phyloP scores from a whole-genome alignment of 495 filamentous ascomycete species.

The Talaromyces ruber region DNA sequence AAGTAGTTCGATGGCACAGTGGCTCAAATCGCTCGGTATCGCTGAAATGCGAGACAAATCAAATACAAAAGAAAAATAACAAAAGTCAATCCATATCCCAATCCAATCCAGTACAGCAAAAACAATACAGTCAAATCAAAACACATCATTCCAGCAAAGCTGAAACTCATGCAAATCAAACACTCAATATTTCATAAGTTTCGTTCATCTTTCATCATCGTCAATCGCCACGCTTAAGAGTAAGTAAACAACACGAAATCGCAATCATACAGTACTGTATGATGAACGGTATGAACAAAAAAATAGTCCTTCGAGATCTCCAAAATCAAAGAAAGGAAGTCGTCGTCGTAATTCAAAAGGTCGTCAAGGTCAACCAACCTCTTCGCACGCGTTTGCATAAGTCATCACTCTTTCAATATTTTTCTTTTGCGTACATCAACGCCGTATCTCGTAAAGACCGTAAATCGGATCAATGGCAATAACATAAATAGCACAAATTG shows the following conservation, averaged over 20 bases:
- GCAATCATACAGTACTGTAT: neutral
- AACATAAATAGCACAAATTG: slow-evolving; percentile 3
- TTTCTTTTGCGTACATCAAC: slow-evolving; percentile 4
- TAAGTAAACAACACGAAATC: neutral
- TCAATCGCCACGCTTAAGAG: slow-evolving; percentile 28
- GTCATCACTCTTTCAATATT: slow-evolving; percentile 1
- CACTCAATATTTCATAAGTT: neutral
- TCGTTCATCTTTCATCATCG: slow-evolving; percentile 19
- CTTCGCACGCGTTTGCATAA: neutral
- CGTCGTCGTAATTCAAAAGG: neutral
- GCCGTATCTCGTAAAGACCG: slow-evolving; percentile 4
- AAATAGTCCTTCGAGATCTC: neutral
- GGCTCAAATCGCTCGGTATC: slow-evolving; percentile 8
- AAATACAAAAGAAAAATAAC: slow-evolving; percentile 10
- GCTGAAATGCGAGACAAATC: slow-evolving; percentile 16
- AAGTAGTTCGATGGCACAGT: neutral
- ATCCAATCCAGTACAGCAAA: slow-evolving; percentile 17
- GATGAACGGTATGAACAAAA: neutral
- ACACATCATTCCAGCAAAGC: slow-evolving; percentile 5
- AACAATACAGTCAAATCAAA: slow-evolving; percentile 16
- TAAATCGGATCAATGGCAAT: neutral
- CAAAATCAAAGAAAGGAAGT: neutral
- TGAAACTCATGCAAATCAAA: neutral
- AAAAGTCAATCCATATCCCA: slow-evolving; percentile 11
- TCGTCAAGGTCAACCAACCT: neutral